These are phyloP conservation scores for Phialocephala subalpina DNA, from an alignment of 2,329 filamentous ascomycete species.

Conservation along the genomic window DNA sequence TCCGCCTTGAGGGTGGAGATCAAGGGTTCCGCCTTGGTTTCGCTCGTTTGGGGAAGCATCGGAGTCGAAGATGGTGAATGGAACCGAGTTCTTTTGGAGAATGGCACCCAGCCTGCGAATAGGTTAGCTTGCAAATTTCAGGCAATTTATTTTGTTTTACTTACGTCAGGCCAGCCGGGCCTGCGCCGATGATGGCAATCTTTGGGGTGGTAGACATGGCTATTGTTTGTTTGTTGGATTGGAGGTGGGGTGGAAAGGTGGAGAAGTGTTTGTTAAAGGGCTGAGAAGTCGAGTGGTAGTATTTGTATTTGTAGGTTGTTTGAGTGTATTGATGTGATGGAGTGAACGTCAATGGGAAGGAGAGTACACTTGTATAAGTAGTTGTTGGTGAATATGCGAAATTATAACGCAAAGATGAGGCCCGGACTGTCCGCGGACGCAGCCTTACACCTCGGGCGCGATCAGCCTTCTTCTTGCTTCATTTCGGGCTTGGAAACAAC, in stretches of 20 bases:
- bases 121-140: too few relatives aligned
- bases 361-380: background rate
- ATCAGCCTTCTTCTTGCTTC: background rate
- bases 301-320: background rate
- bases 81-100: slow-evolving; percentile 38
- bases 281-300: background rate
- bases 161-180: slow-evolving; percentile 45
- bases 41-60: slow-evolving; percentile 26
- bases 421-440: background rate
- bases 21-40: slow-evolving; percentile 4
- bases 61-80: slow-evolving; percentile 41
- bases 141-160: background rate
- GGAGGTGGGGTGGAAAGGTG: background rate
- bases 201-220: slow-evolving; percentile 13
- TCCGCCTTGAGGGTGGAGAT: slow-evolving; percentile 1
- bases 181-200: slow-evolving; percentile 45
- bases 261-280: background rate
- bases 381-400: background rate
- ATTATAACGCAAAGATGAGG: background rate
- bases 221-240: background rate
- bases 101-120: slow-evolving; percentile 32
- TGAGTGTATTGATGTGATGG: background rate
- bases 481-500: background rate
- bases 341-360: background rate
- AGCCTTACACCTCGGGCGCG: background rate